A percentile compares a stretch with the other conserved stretches of the same genome.
phyloP scores from a whole-genome alignment of 805 yeast genomes.

The Candida xiaguanensis region DNA sequence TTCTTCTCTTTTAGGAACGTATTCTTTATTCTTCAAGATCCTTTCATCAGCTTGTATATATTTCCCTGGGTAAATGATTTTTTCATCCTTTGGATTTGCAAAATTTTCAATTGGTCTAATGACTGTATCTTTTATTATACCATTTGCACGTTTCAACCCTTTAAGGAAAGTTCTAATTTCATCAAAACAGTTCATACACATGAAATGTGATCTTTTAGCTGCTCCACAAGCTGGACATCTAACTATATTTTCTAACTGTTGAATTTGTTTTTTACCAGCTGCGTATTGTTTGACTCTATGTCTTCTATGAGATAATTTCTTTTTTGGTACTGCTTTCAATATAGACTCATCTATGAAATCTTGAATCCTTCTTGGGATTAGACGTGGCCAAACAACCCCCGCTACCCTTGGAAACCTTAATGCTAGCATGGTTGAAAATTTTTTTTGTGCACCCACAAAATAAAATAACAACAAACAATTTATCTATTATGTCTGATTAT shows the following conservation, averaged over 20 bases:
- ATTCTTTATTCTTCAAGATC: slow-evolving; percentile 36
- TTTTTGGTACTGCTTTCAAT: slow-evolving; percentile 87
- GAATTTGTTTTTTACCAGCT: slow-evolving; percentile 77
- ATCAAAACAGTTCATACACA: slow-evolving; percentile 89
- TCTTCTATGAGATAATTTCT: slow-evolving; percentile 83
- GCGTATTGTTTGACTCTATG: slow-evolving; percentile 81
- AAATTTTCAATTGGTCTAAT: slow-evolving; percentile 31
- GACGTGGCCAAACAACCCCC: slow-evolving; percentile 13
- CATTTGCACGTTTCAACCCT: slow-evolving; percentile 31
- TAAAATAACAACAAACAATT: not conserved
- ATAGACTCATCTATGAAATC: slow-evolving; percentile 54
- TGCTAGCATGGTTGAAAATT: not conserved
- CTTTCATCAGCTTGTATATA: slow-evolving; percentile 34
- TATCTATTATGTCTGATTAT: not conserved
- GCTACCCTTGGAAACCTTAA: not conserved
- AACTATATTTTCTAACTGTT: slow-evolving; percentile 70
- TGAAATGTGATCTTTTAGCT: slow-evolving; percentile 80
- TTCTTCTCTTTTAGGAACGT: slow-evolving; percentile 42
- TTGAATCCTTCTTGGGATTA: slow-evolving; percentile 20
- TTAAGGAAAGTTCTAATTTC: slow-evolving; percentile 79
- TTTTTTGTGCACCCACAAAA: not conserved
- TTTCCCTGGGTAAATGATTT: slow-evolving; percentile 73
- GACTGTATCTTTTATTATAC: slow-evolving; percentile 10
- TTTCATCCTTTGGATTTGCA: slow-evolving; percentile 54
- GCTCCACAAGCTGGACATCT: slow-evolving; percentile 97